Percentiles rank a stretch among this genome's conserved stretches.
Evolutionary conservation across 768 basidiomycete species (phyloP).

Genomic region (Amanita rubescens): DNA sequence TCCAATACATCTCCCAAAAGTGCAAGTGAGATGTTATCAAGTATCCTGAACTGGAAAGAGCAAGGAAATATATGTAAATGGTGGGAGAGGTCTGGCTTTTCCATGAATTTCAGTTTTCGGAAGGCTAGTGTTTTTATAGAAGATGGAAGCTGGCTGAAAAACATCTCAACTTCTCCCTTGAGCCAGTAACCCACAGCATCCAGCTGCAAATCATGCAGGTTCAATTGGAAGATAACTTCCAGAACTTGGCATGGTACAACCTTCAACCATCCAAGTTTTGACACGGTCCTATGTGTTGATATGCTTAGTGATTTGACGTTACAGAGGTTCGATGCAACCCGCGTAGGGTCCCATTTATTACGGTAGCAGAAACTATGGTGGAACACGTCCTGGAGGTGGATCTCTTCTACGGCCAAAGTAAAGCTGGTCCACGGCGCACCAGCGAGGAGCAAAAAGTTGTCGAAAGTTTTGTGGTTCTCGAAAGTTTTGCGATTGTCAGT

Average conservation of each 20-base stretch:
- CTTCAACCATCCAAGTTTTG: background rate
- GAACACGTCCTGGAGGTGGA: constrained; percentile 1
- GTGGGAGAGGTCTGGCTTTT: background rate
- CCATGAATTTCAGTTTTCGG: background rate
- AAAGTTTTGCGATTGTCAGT: too few relatives aligned
- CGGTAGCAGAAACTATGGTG: background rate
- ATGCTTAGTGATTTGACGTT: background rate
- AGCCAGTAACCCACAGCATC: background rate
- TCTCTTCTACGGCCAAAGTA: background rate
- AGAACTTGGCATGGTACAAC: background rate
- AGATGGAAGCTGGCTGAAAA: background rate
- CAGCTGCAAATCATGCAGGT: background rate
- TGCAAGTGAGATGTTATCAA: background rate
- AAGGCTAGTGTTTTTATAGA: background rate
- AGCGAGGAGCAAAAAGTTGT: background rate
- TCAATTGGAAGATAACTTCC: background rate
- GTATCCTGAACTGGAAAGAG: background rate
- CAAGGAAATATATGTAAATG: background rate
- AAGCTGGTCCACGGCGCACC: constrained; percentile 1
- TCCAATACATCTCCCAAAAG: background rate
- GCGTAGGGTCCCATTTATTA: background rate
- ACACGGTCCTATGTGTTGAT: background rate
- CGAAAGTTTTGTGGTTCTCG: too few relatives aligned
- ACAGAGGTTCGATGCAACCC: background rate
- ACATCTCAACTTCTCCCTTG: background rate